Evolutionary conservation across 2,329 filamentous ascomycete species (phyloP).

Genomic region (Fusarium proliferatum): DNA sequence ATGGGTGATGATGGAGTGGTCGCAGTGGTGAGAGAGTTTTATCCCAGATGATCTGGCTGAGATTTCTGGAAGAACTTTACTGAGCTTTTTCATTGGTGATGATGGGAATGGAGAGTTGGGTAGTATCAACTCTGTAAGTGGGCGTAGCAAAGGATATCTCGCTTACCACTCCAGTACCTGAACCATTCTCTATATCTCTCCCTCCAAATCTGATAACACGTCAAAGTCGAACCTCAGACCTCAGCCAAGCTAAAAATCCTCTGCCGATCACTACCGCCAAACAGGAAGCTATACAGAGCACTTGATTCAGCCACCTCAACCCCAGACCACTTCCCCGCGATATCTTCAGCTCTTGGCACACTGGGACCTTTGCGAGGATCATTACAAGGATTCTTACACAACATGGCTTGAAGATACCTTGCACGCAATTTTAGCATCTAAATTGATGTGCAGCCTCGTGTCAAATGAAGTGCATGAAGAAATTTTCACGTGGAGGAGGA

Average conservation of each 20-base stretch:
- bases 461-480: neutral
- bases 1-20: neutral
- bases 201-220: neutral
- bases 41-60: neutral
- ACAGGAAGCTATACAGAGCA: neutral
- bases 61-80: neutral
- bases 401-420: neutral
- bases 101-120: accelerated
- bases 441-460: neutral
- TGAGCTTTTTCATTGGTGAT: neutral
- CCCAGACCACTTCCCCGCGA: neutral
- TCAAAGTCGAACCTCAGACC: neutral
- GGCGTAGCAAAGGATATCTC: neutral
- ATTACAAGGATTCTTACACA: neutral
- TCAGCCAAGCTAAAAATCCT: neutral
- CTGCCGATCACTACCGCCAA: neutral
- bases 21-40: neutral
- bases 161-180: neutral
- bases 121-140: neutral
- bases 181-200: too few relatives aligned
- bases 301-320: neutral
- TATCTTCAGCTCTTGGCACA: neutral
- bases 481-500: neutral
- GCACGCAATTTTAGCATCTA: neutral
- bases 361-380: neutral